Evolutionary conservation across 2,329 filamentous ascomycete genomes (phyloP).

Genomic region (Pestalotiopsis sp.): DNA sequence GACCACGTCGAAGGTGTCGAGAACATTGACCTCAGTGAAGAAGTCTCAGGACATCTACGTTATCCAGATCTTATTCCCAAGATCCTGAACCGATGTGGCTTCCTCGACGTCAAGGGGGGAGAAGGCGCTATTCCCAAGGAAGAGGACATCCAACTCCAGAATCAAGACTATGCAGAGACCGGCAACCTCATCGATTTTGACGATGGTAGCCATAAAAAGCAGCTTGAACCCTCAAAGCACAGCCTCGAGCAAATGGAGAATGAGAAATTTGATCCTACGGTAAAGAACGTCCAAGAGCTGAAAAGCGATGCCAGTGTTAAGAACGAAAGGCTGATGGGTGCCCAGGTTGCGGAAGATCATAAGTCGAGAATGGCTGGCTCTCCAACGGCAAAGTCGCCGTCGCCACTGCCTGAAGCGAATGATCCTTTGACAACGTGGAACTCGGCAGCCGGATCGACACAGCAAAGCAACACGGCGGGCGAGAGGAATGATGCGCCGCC

Average conservation of each 20-base stretch:
- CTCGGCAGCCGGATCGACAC: not conserved
- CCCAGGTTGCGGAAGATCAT: constrained; percentile 15
- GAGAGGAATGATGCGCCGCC: not conserved
- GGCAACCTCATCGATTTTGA: constrained; percentile 47
- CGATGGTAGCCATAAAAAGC: constrained; percentile 24
- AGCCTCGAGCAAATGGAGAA: constrained; percentile 22
- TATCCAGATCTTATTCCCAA: constrained; percentile 54
- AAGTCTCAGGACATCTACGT: constrained; percentile 55
- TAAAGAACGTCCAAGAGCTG: constrained; percentile 27
- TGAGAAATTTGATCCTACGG: constrained; percentile 29
- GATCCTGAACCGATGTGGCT: constrained; percentile 56
- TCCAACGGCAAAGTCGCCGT: not conserved
- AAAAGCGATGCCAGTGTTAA: constrained; percentile 24
- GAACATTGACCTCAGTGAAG: constrained; percentile 55
- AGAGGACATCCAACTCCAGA: constrained; percentile 37
- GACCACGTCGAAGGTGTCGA: constrained; percentile 67
- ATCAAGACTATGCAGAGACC: constrained; percentile 32
- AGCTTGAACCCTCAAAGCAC: constrained; percentile 21
- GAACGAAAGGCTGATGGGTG: constrained; percentile 20
- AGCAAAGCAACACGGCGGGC: not conserved
- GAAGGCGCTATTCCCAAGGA: constrained; percentile 52
- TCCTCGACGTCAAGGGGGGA: constrained; percentile 47
- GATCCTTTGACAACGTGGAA: constrained; percentile 4
- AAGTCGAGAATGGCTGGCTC: not conserved
- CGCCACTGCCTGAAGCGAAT: constrained; percentile 11